These are phyloP conservation scores for Pseudomassariella vexata DNA, from an alignment of 2,329 filamentous ascomycete species.

Conservation along the genomic window DNA sequence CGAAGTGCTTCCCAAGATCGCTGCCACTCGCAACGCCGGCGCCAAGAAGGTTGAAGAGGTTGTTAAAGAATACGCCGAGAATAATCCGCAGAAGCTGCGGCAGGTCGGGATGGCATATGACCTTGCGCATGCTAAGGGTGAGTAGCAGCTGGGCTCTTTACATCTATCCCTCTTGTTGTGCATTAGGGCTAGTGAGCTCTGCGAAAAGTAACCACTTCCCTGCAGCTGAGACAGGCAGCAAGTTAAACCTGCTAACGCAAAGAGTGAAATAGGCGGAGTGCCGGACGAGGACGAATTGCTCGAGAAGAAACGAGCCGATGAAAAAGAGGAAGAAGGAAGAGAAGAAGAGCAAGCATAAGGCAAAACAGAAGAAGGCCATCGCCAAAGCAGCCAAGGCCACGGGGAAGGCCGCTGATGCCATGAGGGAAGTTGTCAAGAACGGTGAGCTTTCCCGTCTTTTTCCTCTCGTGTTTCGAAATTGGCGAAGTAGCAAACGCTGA, in stretches of 20 bases:
- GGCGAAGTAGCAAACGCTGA: neutral
- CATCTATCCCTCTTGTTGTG: too few species aligned
- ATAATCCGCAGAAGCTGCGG: constrained; percentile 59
- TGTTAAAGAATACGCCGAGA: constrained; percentile 39
- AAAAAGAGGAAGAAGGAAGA: constrained; percentile 30
- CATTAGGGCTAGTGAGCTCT: too few species aligned
- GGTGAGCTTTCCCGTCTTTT: neutral
- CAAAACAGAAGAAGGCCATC: constrained; percentile 27
- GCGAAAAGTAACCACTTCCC: too few species aligned
- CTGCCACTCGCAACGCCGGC: constrained; percentile 40
- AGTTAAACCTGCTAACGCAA: neutral
- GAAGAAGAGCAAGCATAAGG: constrained; percentile 26
- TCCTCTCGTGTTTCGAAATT: too few species aligned
- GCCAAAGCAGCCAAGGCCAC: constrained; percentile 31
- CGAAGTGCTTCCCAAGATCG: constrained; percentile 63
- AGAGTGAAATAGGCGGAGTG: constrained; percentile 41
- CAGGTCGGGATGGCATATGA: constrained; percentile 59
- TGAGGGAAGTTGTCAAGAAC: constrained; percentile 7
- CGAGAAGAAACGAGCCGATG: constrained; percentile 22
- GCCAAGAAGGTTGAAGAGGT: constrained; percentile 51
- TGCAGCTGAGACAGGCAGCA: neutral
- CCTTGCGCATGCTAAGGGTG: constrained; percentile 54
- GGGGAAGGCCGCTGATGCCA: constrained; percentile 16
- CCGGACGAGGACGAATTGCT: constrained; percentile 39
- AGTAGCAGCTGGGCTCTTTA: too few species aligned